Conservation (phyloP, 2,329 filamentous ascomycete genomes). For the Dendrostoma leiphaemia region DNA sequence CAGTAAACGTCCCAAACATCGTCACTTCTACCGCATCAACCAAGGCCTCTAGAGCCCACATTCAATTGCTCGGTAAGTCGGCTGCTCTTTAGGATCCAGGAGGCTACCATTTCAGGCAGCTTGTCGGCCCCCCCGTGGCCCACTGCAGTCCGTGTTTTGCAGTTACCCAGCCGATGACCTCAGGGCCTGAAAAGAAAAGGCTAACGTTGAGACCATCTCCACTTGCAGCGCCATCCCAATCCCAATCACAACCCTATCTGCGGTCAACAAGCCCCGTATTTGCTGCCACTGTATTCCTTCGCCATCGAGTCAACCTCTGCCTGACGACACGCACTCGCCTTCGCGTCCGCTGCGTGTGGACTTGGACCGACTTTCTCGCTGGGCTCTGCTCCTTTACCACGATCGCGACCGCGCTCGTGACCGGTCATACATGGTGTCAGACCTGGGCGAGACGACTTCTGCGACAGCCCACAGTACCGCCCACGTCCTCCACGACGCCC, state of each 20-base stretch:
- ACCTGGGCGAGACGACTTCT: conserved; percentile 13
- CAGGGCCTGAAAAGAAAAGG: conserved; percentile 12
- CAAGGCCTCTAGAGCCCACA: conserved; percentile 4
- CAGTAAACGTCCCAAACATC: conserved; percentile 16
- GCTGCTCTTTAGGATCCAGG: no score
- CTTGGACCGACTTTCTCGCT: conserved; percentile 9
- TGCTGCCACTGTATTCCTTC: conserved; percentile 10
- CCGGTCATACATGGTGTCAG: conserved; percentile 25
- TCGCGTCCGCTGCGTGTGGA: conserved; percentile 5
- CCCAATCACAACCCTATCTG: conserved; percentile 7
- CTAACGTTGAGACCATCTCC: conserved; percentile 15
- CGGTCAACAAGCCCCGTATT: neutral
- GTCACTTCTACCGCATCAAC: conserved; percentile 13
- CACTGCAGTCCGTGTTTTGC: neutral
- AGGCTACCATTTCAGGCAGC: neutral
- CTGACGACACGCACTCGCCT: conserved; percentile 12
- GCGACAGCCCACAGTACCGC: conserved; percentile 9
- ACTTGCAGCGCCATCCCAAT: conserved; percentile 15
- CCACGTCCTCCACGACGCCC: conserved; percentile 20
- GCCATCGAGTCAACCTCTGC: conserved; percentile 2
- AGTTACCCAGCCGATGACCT: conserved; percentile 14
- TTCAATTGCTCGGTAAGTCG: conserved; percentile 13
- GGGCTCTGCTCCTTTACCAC: conserved; percentile 19
- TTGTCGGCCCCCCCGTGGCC: neutral
- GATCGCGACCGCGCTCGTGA: conserved; percentile 14